phyloP scores from a whole-genome alignment of 1,284 basidiomycete genomes.

The Apiotrichum gracile region DNA sequence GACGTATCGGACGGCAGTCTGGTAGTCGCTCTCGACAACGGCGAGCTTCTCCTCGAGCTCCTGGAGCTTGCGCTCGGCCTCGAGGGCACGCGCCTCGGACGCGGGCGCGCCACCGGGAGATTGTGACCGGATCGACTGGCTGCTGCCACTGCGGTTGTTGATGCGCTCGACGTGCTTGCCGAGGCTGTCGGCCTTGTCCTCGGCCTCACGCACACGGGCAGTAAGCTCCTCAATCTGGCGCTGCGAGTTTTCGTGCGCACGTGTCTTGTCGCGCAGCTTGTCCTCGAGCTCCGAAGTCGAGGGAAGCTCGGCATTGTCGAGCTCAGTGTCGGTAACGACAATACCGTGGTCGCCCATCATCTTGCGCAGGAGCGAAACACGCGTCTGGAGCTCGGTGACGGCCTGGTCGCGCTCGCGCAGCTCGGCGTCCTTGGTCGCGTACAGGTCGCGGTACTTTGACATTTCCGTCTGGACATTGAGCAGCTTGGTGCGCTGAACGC shows the following conservation, averaged over 20 bases:
- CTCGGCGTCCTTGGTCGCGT: constrained; percentile 63
- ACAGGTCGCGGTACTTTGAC: constrained; percentile 64
- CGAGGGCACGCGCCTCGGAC: constrained; percentile 50
- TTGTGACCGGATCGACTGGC: constrained; percentile 33
- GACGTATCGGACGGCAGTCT: constrained; percentile 49
- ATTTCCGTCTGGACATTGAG: constrained; percentile 65
- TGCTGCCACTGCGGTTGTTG: constrained; percentile 48
- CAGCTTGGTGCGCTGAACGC: constrained; percentile 70
- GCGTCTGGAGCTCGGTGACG: constrained; percentile 66
- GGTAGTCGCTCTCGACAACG: constrained; percentile 92
- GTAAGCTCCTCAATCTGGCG: constrained; percentile 50
- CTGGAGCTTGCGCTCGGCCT: constrained; percentile 64
- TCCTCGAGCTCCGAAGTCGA: constrained; percentile 61
- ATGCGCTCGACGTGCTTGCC: constrained; percentile 61
- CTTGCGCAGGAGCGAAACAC: constrained; percentile 61
- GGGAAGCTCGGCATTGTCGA: constrained; percentile 36
- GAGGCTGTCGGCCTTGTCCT: constrained; percentile 61
- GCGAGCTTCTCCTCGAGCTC: constrained; percentile 62
- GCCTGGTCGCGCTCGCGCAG: constrained; percentile 63
- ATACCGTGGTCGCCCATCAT: constrained; percentile 78
- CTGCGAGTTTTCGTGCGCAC: constrained; percentile 59
- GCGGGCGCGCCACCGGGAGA: constrained; percentile 19
- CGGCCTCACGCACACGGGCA: constrained; percentile 64
- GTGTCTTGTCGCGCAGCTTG: constrained; percentile 63
- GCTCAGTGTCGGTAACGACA: constrained; percentile 62